Evolutionary conservation across 768 basidiomycete species (phyloP), one percentile per base, ranked within the genome.

Genomic region (Dictyophora rubrovolvata): DNA sequence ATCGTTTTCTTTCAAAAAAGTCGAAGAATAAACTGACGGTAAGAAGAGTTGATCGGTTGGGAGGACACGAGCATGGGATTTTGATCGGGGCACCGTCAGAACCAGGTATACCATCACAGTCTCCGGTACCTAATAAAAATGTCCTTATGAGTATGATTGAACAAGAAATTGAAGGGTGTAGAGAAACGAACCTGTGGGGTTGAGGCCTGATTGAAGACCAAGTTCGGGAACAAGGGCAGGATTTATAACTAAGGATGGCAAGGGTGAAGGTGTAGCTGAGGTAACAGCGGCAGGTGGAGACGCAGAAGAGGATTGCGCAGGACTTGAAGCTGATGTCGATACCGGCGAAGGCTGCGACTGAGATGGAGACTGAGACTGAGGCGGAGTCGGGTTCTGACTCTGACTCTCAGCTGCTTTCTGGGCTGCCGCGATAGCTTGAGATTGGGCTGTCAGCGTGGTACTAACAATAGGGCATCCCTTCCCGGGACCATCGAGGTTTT

Each of bases 11-110:
- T 3, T 42, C 12, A 42, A 42, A n/a, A 42, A 55, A n/a, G 11
- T 34, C 4, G 16, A 20, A 22, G 4, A 3, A 51, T 12, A 51
- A 34, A 36, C 9, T 48, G 16, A 36, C 55, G n/a, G 12, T 48
- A 12, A 60, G n/a, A 5, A 49, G 48, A 36, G 52, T 33, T n/a
- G 34, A 18, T 14, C 58, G 17, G 17, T 55, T 71, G 1, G 86
- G 86, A 34, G 85, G 85, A 69, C 85, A 87, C 35, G 70, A 64
- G 66, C 84, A 86, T 2, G 85, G 85, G 18, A 87, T 75, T 68
- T 79, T 78, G 64, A 86, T 74, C 9, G 78, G 74, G 28, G 75
- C 69, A 1, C 84, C 84, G 34, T 79, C 72, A 8, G 81, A 72
- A 21, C 81, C 82, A 2, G 21, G 21, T 14, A 82, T 75, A 7